A percentile compares a stretch with the other conserved stretches of the same genome.
phyloP scores from a whole-genome alignment of 129 eudicot genomes.

The Escallonia herrerae region DNA sequence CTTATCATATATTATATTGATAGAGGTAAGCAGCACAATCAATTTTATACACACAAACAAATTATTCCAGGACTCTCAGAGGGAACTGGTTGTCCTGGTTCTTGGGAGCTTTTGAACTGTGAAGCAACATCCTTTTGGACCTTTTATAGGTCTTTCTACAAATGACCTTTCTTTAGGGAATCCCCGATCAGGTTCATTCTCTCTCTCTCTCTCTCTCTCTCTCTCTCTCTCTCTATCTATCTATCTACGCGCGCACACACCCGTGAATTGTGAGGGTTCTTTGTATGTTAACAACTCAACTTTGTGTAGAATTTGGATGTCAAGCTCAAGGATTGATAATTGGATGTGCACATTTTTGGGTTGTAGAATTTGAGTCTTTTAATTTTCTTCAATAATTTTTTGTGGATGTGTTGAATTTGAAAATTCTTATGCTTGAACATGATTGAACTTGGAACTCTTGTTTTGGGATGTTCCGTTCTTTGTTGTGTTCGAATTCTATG shows the following conservation, averaged over 20 bases:
- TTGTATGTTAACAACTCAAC: not conserved
- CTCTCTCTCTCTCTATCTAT: not conserved
- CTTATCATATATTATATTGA: no score
- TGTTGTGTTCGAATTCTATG: no score
- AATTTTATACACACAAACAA: no score
- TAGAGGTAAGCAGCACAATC: no score
- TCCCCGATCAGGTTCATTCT: no score
- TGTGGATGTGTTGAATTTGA: not conserved
- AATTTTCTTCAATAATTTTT: not conserved
- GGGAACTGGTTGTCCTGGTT: not conserved
- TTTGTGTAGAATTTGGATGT: not conserved
- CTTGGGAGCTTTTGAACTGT: not conserved
- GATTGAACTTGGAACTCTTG: no score
- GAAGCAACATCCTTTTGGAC: no score
- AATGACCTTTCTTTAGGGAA: not conserved
- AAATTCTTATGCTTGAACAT: no score
- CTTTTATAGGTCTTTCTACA: not conserved
- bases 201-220: not conserved
- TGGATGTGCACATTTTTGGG: no score
- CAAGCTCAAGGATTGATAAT: no score
- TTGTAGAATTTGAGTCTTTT: not conserved
- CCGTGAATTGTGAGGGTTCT: not conserved
- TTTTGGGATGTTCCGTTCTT: no score
- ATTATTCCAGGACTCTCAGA: no score
- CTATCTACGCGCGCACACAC: not conserved